A percentile compares a stretch with the other conserved stretches of the same genome.
phyloP scores from a whole-genome alignment of 495 filamentous ascomycete species.

The Daldinia concentrica region DNA sequence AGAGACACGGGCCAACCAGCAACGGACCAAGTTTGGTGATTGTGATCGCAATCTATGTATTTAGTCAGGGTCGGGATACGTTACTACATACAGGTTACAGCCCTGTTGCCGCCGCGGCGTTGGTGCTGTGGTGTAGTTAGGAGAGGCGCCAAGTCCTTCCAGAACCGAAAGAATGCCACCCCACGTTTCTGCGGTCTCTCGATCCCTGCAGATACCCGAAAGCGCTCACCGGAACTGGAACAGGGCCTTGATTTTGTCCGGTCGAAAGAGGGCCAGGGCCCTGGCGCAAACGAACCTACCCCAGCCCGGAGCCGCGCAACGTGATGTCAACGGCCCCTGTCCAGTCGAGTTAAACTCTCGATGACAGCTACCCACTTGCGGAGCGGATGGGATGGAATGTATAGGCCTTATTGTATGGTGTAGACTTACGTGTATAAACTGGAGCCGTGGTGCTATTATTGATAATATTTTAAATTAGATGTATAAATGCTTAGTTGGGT shows the following conservation, averaged over 20 bases:
- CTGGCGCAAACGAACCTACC: conserved; percentile 29
- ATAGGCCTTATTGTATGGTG: no score
- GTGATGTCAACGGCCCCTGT: conserved; percentile 26
- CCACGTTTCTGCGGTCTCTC: conserved; percentile 18
- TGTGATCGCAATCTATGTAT: conserved; percentile 16
- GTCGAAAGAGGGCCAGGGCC: conserved; percentile 14
- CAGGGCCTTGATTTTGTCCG: conserved; percentile 1
- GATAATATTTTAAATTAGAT: no score
- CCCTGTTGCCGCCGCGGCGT: not conserved
- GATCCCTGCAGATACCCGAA: conserved; percentile 31
- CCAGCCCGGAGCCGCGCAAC: conserved; percentile 42
- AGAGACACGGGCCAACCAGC: not conserved
- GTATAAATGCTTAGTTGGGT: no score
- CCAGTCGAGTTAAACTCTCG: conserved; percentile 10
- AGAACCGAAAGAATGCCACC: conserved; percentile 33
- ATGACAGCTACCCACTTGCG: not conserved
- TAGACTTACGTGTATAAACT: not conserved
- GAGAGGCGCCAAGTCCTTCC: conserved; percentile 38
- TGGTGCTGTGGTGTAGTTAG: not conserved
- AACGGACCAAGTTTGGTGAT: conserved; percentile 2
- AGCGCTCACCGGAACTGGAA: conserved; percentile 33
- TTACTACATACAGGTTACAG: not conserved
- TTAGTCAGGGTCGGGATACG: not conserved
- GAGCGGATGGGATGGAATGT: not conserved
- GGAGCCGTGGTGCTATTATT: not conserved